Evolutionary conservation across 2,329 filamentous ascomycete species (phyloP), one percentile per base, ranked within the genome.

Genomic region (Pestalotiopsis sp.): DNA sequence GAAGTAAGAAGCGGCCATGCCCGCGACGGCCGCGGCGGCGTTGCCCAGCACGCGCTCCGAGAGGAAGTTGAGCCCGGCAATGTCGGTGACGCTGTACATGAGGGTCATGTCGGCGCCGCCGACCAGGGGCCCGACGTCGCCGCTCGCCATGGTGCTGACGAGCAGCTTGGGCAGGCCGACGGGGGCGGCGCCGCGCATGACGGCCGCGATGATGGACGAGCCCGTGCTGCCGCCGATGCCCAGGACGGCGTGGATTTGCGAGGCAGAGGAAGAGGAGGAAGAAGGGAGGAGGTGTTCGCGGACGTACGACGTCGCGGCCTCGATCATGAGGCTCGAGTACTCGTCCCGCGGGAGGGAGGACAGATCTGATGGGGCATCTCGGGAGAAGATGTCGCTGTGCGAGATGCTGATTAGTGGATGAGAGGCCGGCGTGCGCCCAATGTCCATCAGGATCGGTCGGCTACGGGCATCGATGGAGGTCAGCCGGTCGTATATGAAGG

Each of bases 71-170:
- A 87, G 76, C 0, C 91, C 91, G 1, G 91, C 89, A 65, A 93
- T 85, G 68, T 93, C 91, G 14, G 93, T 91, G 1, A 93, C 89
- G 17, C 86, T 90, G 73, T 92, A 91, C 87, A 92, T 91, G 79
- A 93, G 85, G 0, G 86, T 87, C 61, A 93, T 90, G 71, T 93
- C 91, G 0, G 87, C 88, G 76, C 92, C 90, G 56, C 87, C 90
- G 1, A 93, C 82, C n/a, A 91, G 87, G 0, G 87, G 86, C 0
- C 84, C 85, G 1, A 89, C 89, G 70, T 93, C 88, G 2, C 91
- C 90, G 40, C 88, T 90, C 0, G 90, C 90, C 72, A 93, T 87
- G 0, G 91, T 93, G 25, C 88, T 91, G 2, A 93, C 88, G 66
- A 93, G 90, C 59, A 93, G 72, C 74, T 93, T 93, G 0, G 91